Conservation (phyloP, 305 asterid species). For the Plantago lanceolata region DNA sequence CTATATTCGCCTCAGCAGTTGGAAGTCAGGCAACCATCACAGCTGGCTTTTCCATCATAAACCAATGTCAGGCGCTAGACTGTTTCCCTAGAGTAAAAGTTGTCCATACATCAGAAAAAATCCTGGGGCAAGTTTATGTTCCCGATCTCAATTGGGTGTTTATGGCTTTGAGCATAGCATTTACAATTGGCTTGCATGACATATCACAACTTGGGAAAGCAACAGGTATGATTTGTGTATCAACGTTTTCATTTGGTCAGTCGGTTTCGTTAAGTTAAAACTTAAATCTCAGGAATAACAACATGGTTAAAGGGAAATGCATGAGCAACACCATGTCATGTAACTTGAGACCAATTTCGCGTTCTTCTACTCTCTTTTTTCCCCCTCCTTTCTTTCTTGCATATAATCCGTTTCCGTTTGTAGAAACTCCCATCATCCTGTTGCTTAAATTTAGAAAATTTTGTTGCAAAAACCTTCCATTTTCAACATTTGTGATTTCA, state of each 20-base stretch:
- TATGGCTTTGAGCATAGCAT: conserved; percentile 66
- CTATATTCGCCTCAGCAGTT: conserved; percentile 85
- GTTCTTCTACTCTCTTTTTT: no score
- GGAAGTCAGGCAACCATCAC: conserved; percentile 97
- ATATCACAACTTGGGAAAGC: conserved; percentile 65
- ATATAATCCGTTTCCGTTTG: background rate
- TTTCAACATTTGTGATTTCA: background rate
- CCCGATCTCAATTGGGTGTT: conserved; percentile 89
- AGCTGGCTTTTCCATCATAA: conserved; percentile 85
- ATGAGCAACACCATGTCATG: background rate
- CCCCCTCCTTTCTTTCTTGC: no score
- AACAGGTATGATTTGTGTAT: conserved; percentile 42
- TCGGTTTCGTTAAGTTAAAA: background rate
- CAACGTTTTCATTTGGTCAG: background rate
- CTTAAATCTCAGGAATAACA: no score
- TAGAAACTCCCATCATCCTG: background rate
- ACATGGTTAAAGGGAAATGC: background rate
- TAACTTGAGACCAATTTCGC: no score
- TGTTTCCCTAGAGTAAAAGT: conserved; percentile 93
- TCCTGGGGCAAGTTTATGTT: conserved; percentile 79
- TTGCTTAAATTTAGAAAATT: no score
- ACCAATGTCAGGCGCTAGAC: conserved; percentile 79
- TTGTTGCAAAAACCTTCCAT: background rate
- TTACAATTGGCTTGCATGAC: conserved; percentile 66
- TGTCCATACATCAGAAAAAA: conserved; percentile 74